Conservation (phyloP, 768 basidiomycete species). For the Suillus bovinus region DNA sequence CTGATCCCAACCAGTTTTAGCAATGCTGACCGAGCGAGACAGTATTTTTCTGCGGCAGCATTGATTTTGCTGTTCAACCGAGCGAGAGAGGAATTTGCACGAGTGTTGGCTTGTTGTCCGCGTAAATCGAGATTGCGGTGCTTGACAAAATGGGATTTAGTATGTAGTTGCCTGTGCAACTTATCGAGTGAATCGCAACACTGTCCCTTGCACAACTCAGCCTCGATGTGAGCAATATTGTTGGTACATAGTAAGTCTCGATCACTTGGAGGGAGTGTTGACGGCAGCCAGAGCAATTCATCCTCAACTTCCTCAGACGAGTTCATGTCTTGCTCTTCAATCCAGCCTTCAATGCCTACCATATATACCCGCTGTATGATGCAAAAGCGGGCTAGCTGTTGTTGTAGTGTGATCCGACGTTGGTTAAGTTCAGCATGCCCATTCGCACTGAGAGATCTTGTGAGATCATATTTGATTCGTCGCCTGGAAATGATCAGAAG, state of each 20-base stretch:
- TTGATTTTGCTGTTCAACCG: too few relatives aligned
- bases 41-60: too few relatives aligned
- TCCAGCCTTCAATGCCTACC: background rate
- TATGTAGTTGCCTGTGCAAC: too few relatives aligned
- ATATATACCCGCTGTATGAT: background rate
- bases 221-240: too few relatives aligned
- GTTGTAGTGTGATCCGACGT: background rate
- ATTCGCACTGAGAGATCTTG: background rate
- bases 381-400: conserved; percentile 10
- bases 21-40: too few relatives aligned
- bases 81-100: too few relatives aligned
- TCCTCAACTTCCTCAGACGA: conserved; percentile 5
- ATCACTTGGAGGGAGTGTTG: background rate
- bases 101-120: too few relatives aligned
- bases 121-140: too few relatives aligned
- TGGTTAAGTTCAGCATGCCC: conserved; percentile 3
- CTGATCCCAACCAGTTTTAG: too few relatives aligned
- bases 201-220: too few relatives aligned
- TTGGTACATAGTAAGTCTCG: conserved; percentile 8
- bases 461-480: conserved; percentile 17
- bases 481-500: background rate
- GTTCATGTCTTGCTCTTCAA: background rate
- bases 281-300: conserved; percentile 9
- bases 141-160: too few relatives aligned
- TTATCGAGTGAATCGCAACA: too few relatives aligned